Base-by-base conservation (phyloP, 306 rosid genomes). In the Ceratonia siliqua region DNA sequence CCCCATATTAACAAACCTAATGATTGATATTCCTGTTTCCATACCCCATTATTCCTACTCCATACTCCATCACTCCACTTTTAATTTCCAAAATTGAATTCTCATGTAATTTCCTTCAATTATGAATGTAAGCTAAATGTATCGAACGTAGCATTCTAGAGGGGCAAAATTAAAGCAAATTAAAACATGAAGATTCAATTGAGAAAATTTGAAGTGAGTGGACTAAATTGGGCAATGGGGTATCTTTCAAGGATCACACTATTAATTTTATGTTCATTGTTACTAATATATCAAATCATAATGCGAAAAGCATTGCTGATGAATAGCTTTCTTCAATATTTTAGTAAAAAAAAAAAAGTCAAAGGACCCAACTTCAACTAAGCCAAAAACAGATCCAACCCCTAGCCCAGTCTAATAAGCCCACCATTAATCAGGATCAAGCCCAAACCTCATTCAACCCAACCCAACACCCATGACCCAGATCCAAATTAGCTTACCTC, bases 271-370 rank as follows among this genome's bases (percentile, higher is more conserved):
- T 64, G 20, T 21, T 74, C 41, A 3, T 55, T 62, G 35, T 62
- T 30, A 76, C 43, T 22, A 28, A 27, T 54, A 14, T 75, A 11
- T 53, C 35, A 10, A 63, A 32, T 5, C 39, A 63, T 30, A 62
- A 45, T 46, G 55, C 14, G 75, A 50, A 36, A 54, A 49, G 50
- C 46, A 67, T 72, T 38, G 46, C 83, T 82, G 64, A 85, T 64
- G 28, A 73, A 68, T 73, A 12, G 68, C 78, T 54, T 81, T 67
- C 42, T 1, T 70, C 33, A 25, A 48, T 68, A 56, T 76, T 57
- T 48, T 35, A n/a, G n/a, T n/a, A n/a, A n/a, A n/a, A n/a, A n/a
- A n/a, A n/a, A n/a, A n/a, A n/a, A n/a, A n/a, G n/a, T n/a, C n/a
- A n/a, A n/a, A n/a, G n/a, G n/a, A n/a, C n/a, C n/a, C 68, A 66